These are phyloP conservation scores for Eucalyptus tenuipes DNA, from an alignment of 345 rosid species.

Conservation along the genomic window DNA sequence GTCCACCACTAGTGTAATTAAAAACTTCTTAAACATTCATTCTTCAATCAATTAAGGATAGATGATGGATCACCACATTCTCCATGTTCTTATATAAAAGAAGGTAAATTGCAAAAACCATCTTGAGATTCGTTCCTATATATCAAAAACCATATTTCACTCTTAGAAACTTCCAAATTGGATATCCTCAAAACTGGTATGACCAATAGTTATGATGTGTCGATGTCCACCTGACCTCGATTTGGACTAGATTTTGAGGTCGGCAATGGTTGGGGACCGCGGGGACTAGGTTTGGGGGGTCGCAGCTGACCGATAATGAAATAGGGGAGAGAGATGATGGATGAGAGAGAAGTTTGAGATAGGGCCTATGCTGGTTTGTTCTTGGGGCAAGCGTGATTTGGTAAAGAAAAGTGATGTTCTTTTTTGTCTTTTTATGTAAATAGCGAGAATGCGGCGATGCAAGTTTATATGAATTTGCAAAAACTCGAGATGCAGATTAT, in stretches of 20 bases:
- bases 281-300: too few species aligned
- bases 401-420: neutral
- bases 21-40: too few species aligned
- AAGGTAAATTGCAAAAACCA: neutral
- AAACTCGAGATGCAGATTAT: accelerated
- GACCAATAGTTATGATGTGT: neutral
- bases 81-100: neutral
- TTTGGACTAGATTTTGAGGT: neutral
- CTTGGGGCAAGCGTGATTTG: neutral
- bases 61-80: neutral
- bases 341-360: neutral
- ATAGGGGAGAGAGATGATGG: too few species aligned
- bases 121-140: neutral
- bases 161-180: neutral
- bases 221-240: neutral
- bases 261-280: too few species aligned
- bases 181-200: neutral
- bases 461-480: accelerated
- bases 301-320: too few species aligned
- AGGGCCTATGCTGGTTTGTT: neutral
- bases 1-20: accelerated
- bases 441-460: neutral
- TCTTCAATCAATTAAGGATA: neutral
- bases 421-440: too few species aligned
- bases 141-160: too few species aligned